Percentiles rank a stretch among this genome's conserved stretches.
Evolutionary conservation across 2,329 filamentous ascomycete species (phyloP).

Genomic region (Keithomyces neogunnii): DNA sequence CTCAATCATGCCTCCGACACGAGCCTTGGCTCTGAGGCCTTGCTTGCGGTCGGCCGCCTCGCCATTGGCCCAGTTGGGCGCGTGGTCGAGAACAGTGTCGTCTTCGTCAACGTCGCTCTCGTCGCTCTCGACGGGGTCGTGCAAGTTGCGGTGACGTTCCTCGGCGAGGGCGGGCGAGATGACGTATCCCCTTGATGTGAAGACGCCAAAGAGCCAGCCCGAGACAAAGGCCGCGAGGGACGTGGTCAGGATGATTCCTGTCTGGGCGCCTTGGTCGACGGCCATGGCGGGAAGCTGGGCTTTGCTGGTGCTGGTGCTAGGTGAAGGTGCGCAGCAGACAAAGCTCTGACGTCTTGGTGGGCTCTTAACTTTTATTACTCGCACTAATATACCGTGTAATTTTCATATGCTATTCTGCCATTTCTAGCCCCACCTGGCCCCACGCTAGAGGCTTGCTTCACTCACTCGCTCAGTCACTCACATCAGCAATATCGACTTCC

Average conservation of each 20-base stretch:
- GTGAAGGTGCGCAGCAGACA: too few relatives aligned
- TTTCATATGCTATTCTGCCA: too few relatives aligned
- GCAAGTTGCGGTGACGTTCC: constrained; percentile 46
- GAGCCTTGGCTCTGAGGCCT: constrained; percentile 31
- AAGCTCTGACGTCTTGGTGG: too few relatives aligned
- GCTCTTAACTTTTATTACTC: too few relatives aligned
- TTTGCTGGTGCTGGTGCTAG: too few relatives aligned
- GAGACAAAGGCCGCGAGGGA: constrained; percentile 64
- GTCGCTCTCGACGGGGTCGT: constrained; percentile 58
- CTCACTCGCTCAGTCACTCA: too few relatives aligned
- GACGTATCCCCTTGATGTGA: constrained; percentile 54
- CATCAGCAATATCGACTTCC: too few relatives aligned
- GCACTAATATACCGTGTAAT: too few relatives aligned
- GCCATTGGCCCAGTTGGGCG: constrained; percentile 58
- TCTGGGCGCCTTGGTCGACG: constrained; percentile 22
- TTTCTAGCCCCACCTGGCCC: too few relatives aligned
- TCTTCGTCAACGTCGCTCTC: constrained; percentile 59
- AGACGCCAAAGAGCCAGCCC: constrained; percentile 77
- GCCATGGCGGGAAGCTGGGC: constrained; percentile 1
- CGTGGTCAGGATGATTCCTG: constrained; percentile 61
- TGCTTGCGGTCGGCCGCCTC: constrained; percentile 50
- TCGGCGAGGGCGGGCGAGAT: constrained; percentile 47
- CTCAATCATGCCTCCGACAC: constrained; percentile 17
- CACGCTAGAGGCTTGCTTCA: too few relatives aligned
- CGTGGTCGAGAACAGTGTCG: constrained; percentile 53